A percentile compares a stretch with the other conserved stretches of the same genome.
phyloP scores from a whole-genome alignment of 2,329 filamentous ascomycete species.

The Spiromastix sp. region DNA sequence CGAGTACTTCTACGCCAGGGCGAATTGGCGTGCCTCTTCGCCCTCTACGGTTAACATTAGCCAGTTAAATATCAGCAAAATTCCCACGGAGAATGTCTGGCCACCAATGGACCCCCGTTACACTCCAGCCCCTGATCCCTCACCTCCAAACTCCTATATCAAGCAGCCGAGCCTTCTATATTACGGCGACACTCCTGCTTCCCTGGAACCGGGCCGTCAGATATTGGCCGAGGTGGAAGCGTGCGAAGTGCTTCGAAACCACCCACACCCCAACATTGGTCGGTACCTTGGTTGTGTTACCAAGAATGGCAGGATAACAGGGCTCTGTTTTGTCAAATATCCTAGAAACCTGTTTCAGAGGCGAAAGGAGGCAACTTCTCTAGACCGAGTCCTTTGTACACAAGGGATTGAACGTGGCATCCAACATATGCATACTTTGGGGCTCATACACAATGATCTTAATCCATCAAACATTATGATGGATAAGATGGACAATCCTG shows the following conservation, averaged over 20 bases:
- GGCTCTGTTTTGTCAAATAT: slow-evolving; percentile 19
- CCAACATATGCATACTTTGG: slow-evolving; percentile 20
- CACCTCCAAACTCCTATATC: slow-evolving; percentile 3
- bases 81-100: too few relatives aligned
- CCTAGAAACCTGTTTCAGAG: slow-evolving; percentile 13
- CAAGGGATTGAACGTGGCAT: slow-evolving; percentile 17
- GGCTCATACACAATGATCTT: slow-evolving; percentile 22
- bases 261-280: slow-evolving; percentile 20
- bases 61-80: too few relatives aligned
- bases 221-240: slow-evolving; percentile 15
- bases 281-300: slow-evolving; percentile 15
- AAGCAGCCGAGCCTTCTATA: slow-evolving; percentile 4
- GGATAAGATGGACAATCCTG: slow-evolving; percentile 13
- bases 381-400: slow-evolving; percentile 1
- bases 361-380: slow-evolving; percentile 5
- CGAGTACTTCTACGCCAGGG: slow-evolving; percentile 3
- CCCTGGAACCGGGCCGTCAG: slow-evolving; percentile 4
- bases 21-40: slow-evolving; percentile 1
- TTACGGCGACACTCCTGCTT: slow-evolving; percentile 1
- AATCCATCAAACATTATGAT: slow-evolving; percentile 24
- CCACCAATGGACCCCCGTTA: slow-evolving; percentile 1
- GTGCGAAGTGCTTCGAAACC: slow-evolving; percentile 16
- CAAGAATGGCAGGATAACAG: slow-evolving; percentile 13
- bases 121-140: slow-evolving; percentile 4
- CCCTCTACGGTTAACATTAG: slow-evolving; percentile 2